Evolutionary conservation across 495 filamentous ascomycete genomes (phyloP).

Genomic region (Evernia prunastri): DNA sequence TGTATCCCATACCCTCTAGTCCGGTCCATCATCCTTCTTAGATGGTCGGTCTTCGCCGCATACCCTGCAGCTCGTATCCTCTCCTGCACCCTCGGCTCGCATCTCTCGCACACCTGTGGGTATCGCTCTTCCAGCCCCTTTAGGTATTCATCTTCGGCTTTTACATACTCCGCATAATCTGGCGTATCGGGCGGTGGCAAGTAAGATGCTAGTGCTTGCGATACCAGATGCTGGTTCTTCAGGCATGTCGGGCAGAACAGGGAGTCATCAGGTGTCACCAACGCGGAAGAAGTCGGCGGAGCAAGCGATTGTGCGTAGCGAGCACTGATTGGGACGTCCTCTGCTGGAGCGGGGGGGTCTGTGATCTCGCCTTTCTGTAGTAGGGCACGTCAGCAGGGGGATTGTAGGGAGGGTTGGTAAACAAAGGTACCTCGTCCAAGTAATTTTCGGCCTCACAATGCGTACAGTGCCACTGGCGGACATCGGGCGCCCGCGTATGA

Average conservation of each 20-base stretch:
- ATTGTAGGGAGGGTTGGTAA: background rate
- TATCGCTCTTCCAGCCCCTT: constrained; percentile 65
- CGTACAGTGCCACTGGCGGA: constrained; percentile 60
- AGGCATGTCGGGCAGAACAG: constrained; percentile 73
- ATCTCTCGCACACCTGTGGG: constrained; percentile 75
- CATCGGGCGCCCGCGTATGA: constrained; percentile 43
- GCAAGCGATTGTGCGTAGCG: constrained; percentile 30
- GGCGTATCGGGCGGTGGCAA: constrained; percentile 62
- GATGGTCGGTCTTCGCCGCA: constrained; percentile 70
- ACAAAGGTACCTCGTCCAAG: constrained; percentile 54
- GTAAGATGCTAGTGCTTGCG: constrained; percentile 60
- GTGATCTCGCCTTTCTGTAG: constrained; percentile 72
- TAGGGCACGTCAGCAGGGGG: constrained; percentile 19
- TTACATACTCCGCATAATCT: constrained; percentile 50
- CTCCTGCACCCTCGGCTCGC: constrained; percentile 58
- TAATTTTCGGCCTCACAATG: constrained; percentile 78
- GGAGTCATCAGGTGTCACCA: constrained; percentile 36
- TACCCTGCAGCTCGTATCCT: constrained; percentile 63
- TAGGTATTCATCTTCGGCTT: constrained; percentile 53
- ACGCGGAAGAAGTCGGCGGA: constrained; percentile 30
- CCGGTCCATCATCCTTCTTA: constrained; percentile 64
- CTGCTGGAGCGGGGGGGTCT: constrained; percentile 72
- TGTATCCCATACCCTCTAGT: constrained; percentile 42
- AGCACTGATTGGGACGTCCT: constrained; percentile 36
- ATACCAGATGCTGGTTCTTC: constrained; percentile 75